These are phyloP conservation scores for Phytophthora pinifolia DNA, from an alignment of 352 stramenopile genomes.

Conservation along the genomic window DNA sequence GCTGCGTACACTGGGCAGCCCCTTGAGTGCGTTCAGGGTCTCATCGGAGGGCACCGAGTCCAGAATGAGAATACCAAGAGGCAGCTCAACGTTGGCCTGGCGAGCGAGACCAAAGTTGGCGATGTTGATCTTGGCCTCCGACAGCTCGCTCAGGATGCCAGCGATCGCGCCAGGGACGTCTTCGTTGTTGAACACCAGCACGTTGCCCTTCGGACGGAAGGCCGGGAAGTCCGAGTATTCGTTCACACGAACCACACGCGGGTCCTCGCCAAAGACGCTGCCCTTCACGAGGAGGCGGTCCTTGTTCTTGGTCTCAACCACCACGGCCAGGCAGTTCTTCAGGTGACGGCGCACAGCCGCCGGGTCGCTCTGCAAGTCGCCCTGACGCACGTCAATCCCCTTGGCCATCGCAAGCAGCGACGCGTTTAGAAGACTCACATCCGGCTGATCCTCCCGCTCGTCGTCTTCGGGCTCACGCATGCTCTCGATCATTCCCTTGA, in stretches of 20 bases:
- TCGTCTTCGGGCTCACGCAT: constrained; percentile 32
- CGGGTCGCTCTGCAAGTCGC: constrained; percentile 45
- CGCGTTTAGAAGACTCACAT: constrained; percentile 66
- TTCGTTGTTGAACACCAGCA: constrained; percentile 86
- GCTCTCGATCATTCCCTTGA: constrained; percentile 75
- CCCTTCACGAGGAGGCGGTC: constrained; percentile 64
- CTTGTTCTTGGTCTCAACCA: constrained; percentile 66
- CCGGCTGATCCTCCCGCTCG: constrained; percentile 14
- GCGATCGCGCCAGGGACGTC: constrained; percentile 79
- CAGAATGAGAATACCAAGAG: constrained; percentile 74
- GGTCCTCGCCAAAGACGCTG: constrained; percentile 83
- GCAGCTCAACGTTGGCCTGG: constrained; percentile 54
- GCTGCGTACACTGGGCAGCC: constrained; percentile 60
- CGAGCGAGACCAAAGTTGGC: constrained; percentile 82
- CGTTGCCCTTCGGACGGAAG: constrained; percentile 75
- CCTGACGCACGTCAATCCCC: constrained; percentile 78
- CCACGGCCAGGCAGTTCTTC: constrained; percentile 77
- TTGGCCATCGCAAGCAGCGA: constrained; percentile 69
- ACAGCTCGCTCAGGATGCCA: constrained; percentile 68
- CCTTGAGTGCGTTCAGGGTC: constrained; percentile 62
- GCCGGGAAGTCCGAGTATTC: constrained; percentile 85
- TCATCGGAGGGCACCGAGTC: constrained; percentile 56
- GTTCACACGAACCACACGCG: constrained; percentile 76
- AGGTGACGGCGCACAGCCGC: constrained; percentile 53
- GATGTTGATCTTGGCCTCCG: constrained; percentile 80